Base-by-base conservation (phyloP, 2,329 filamentous ascomycete genomes). In the Geosmithia flava region DNA sequence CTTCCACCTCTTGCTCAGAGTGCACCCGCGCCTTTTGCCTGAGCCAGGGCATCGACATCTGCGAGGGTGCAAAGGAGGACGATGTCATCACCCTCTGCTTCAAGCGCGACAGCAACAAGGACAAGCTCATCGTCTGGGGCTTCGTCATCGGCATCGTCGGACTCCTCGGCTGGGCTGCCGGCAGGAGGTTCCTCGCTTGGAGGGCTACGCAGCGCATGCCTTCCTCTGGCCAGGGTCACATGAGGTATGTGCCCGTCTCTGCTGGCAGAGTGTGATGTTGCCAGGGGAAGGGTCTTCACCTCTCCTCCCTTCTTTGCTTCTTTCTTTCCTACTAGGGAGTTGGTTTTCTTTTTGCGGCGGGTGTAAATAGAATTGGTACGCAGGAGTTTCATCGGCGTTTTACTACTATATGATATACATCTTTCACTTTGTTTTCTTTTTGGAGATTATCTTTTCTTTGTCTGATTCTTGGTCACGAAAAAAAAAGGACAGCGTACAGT, bases 11-110 rank as follows among this genome's bases (percentile, higher is more conserved):
- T 3, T 83, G 80, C 63, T 67, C 72, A 27, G 74, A 78, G 52
- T 83, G 80, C 64, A 83, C 80, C 52, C 79, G 79, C 59, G 75
- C 75, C 50, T 83, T 81, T 56, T 83, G 80, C 61, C 71, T 82
- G 8, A 64, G 65, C 44, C 72, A 79, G 52, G 70, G 71, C 54
- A 74, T 83, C 20, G 75, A 76, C 49, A 80, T 83, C 57, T 83
- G 80, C 68, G 75, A 78, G 56, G 70, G 73, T 53, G 78, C 77
- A 47, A 71, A 73, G 53, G 77, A 82, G 54, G 76, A 74, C 57
- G 77, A 83, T 56, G 75, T 83, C 19, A 64, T 76, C 42, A 80
- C 80, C 27, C 69, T 72, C 58, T 83, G 80, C 60, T 83, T 83
- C 64, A 78, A 83, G 68, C 74, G 80, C 53, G 80, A 83, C 61